Conservation (phyloP, 1,284 basidiomycete species). For the Termitomyces sp. region DNA sequence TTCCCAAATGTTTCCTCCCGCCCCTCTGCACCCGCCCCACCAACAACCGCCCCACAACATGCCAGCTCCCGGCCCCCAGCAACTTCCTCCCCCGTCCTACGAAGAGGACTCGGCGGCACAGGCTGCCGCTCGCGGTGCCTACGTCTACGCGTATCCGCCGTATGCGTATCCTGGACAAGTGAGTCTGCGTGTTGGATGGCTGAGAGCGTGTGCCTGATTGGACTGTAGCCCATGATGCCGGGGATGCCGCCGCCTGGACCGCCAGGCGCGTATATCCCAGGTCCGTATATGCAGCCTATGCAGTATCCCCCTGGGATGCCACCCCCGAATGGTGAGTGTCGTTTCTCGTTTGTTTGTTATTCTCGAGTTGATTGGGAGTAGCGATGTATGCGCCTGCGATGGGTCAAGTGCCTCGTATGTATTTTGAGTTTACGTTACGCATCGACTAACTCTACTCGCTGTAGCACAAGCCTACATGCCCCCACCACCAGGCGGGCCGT, state of each 20-base stretch:
- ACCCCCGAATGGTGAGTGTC: conserved; percentile 60
- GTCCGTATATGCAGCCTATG: conserved; percentile 78
- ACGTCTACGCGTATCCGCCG: conserved; percentile 68
- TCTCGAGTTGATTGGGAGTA: too few species aligned
- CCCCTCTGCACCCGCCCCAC: conserved; percentile 48
- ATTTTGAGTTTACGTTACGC: too few species aligned
- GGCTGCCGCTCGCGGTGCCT: conserved; percentile 55
- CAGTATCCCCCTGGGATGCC: conserved; percentile 74
- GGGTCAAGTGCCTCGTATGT: conserved; percentile 80
- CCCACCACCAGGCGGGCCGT: conserved; percentile 57
- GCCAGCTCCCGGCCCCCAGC: conserved; percentile 57
- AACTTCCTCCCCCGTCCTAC: conserved; percentile 65
- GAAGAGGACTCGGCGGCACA: conserved; percentile 66
- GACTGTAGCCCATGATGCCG: conserved; percentile 66
- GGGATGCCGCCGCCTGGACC: conserved; percentile 71
- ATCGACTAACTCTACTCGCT: too few species aligned
- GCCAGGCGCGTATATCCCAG: conserved; percentile 69
- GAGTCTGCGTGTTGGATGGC: conserved; percentile 18
- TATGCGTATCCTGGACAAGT: conserved; percentile 75
- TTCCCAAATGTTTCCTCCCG: conserved; percentile 67
- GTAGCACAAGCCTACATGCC: conserved; percentile 69
- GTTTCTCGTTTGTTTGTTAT: too few species aligned
- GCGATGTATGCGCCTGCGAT: conserved; percentile 80
- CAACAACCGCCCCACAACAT: conserved; percentile 62
- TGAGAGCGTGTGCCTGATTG: conserved; percentile 8